Conservation (phyloP, 2,329 filamentous ascomycete species). For the Cercospora sp. region DNA sequence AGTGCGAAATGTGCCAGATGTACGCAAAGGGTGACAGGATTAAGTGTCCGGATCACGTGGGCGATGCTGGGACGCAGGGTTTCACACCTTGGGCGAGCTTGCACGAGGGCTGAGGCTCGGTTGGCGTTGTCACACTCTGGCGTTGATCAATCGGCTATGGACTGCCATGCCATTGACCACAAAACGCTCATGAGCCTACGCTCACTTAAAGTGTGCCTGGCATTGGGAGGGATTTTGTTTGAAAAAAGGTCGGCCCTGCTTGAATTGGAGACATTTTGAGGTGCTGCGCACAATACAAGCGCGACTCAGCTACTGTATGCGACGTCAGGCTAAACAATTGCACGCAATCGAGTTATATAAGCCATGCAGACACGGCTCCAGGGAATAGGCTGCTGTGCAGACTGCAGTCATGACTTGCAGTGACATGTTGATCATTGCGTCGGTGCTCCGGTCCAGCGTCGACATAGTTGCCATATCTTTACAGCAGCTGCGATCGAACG, state of each 20-base stretch:
- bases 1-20: background rate
- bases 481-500: background rate
- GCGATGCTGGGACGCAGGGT: conserved; percentile 8
- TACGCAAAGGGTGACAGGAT: background rate
- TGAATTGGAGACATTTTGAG: background rate
- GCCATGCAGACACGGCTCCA: background rate
- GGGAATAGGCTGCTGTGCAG: background rate
- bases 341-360: background rate
- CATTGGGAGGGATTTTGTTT: background rate
- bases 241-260: background rate
- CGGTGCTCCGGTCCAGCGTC: background rate
- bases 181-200: background rate
- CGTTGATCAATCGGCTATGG: background rate
- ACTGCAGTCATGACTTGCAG: background rate
- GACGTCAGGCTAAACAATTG: background rate
- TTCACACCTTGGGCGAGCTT: conserved; percentile 5
- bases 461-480: background rate
- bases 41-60: background rate
- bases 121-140: background rate
- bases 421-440: background rate
- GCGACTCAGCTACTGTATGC: background rate
- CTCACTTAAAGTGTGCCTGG: background rate
- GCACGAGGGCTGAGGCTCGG: background rate
- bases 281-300: background rate
- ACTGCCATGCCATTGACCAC: too few species aligned